A percentile compares a stretch with the other conserved stretches of the same genome.
These are phyloP conservation scores for Taphrina flavorubra DNA, from an alignment of 1,139 yeast genomes.

Conservation along the genomic window DNA sequence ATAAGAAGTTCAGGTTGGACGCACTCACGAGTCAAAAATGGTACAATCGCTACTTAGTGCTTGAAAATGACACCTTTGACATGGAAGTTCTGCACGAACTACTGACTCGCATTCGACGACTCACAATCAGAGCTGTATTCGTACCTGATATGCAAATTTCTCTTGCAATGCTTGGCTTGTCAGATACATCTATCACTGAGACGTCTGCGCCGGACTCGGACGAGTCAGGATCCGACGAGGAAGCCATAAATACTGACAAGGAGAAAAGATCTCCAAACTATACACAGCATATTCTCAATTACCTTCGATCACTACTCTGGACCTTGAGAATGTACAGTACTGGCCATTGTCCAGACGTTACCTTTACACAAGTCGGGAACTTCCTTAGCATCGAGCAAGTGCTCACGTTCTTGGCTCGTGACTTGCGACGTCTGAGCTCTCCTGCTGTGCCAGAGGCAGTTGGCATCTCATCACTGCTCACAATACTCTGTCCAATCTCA, in stretches of 20 bases:
- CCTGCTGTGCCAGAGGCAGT: neutral
- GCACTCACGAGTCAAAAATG: neutral
- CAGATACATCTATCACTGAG: neutral
- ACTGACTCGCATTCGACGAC: constrained; percentile 19
- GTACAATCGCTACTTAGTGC: constrained; percentile 6
- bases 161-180: constrained; percentile 10
- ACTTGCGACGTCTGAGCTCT: neutral
- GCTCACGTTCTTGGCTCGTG: constrained; percentile 24
- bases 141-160: constrained; percentile 14
- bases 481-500: constrained; percentile 12
- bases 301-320: constrained; percentile 29
- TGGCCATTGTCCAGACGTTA: constrained; percentile 28
- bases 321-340: constrained; percentile 23
- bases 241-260: neutral
- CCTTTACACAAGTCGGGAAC: constrained; percentile 19
- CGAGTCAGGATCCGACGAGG: constrained; percentile 1
- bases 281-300: constrained; percentile 19
- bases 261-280: constrained; percentile 16
- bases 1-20: constrained; percentile 19
- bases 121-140: constrained; percentile 11
- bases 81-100: constrained; percentile 27
- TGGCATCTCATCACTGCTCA: constrained; percentile 1
- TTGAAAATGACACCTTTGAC: neutral
- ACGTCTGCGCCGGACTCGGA: neutral
- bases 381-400: constrained; percentile 33